Evolutionary conservation across 768 basidiomycete genomes (phyloP).

Genomic region (Chiua virens): DNA sequence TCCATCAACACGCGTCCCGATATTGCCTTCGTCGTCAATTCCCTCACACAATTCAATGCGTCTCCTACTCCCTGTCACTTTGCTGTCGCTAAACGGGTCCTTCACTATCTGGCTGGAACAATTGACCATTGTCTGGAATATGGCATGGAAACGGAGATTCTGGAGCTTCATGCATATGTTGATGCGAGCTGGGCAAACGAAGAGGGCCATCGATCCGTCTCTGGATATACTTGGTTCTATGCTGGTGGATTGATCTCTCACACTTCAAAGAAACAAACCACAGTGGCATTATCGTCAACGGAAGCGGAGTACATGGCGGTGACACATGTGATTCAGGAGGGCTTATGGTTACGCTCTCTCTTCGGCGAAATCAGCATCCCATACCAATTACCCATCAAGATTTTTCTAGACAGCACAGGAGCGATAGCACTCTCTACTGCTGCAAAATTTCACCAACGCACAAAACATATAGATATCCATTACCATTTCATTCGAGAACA

Average conservation of each 20-base stretch:
- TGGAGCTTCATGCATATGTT: slow-evolving; percentile 6
- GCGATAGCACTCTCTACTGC: neutral
- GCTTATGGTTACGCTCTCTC: neutral
- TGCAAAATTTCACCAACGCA: neutral
- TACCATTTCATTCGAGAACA: too few relatives aligned
- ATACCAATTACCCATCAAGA: neutral
- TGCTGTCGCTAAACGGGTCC: too few relatives aligned
- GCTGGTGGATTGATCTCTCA: slow-evolving; percentile 27
- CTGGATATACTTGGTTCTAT: slow-evolving; percentile 29
- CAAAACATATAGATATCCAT: too few relatives aligned
- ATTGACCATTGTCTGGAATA: too few relatives aligned
- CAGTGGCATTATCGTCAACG: neutral
- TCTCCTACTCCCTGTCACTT: too few relatives aligned
- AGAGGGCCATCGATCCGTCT: slow-evolving; percentile 23
- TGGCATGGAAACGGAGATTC: too few relatives aligned
- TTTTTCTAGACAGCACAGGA: neutral
- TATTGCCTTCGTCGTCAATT: neutral
- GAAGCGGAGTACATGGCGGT: neutral
- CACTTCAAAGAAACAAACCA: slow-evolving; percentile 13
- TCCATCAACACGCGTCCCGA: neutral
- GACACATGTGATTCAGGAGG: neutral
- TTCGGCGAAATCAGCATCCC: neutral
- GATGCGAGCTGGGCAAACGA: slow-evolving; percentile 29
- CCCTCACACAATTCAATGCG: too few relatives aligned
- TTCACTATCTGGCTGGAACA: too few relatives aligned